These are phyloP conservation scores for Cutaneotrichosporon cavernicola DNA, from an alignment of 1,284 basidiomycete species.

Conservation along the genomic window DNA sequence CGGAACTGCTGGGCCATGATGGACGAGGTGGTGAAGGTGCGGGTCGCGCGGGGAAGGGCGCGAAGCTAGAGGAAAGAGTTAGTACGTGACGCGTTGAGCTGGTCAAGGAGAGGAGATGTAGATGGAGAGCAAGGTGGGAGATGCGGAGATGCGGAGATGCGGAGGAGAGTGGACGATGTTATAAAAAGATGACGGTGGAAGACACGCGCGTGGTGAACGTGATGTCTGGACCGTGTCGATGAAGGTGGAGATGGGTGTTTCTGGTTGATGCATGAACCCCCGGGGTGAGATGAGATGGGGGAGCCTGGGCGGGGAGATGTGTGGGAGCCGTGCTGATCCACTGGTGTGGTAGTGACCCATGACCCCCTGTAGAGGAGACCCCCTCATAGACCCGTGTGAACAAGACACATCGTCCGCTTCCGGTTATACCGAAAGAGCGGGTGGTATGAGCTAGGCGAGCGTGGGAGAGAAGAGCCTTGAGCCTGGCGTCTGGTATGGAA, in stretches of 20 bases:
- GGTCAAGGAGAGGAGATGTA: not conserved
- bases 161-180: not conserved
- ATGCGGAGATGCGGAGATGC: not conserved
- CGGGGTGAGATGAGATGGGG: too few relatives aligned
- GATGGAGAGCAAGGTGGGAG: not conserved
- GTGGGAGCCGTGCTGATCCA: not conserved
- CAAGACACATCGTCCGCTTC: not conserved
- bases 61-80: conserved; percentile 21
- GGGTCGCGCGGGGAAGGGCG: conserved; percentile 27
- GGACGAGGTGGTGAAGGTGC: conserved; percentile 32
- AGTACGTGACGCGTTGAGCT: conserved; percentile 3
- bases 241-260: not conserved
- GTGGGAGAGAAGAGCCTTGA: not conserved
- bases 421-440: not conserved
- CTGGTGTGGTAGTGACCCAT: not conserved
- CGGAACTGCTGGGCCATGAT: conserved; percentile 50
- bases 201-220: not conserved
- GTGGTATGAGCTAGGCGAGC: not conserved
- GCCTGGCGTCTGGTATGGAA: not conserved
- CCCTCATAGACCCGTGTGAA: not conserved
- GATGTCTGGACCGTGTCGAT: not conserved
- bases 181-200: not conserved
- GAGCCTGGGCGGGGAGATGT: too few relatives aligned
- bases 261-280: not conserved
- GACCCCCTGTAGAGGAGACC: not conserved